A percentile compares a stretch with the other conserved stretches of the same genome.
phyloP scores from a whole-genome alignment of 169 alveolate species.

The Plasmodium cynomolgi region DNA sequence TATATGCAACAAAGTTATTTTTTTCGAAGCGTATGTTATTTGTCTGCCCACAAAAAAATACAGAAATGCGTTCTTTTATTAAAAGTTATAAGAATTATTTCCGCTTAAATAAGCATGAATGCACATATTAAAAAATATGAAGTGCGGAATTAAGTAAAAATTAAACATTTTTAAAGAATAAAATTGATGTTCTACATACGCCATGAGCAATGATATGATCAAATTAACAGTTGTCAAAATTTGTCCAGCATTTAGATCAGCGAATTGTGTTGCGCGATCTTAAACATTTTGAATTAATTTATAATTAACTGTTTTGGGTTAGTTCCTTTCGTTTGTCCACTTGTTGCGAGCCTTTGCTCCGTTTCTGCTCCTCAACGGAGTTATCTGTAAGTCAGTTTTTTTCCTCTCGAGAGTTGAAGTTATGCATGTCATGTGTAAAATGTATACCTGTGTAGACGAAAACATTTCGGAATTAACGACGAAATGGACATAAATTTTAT shows the following conservation, averaged over 20 bases:
- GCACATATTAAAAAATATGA: slow-evolving; percentile 10
- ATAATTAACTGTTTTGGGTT: neutral
- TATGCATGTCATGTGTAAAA: neutral
- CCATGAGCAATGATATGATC: neutral
- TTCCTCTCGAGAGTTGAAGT: neutral
- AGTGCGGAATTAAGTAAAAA: neutral
- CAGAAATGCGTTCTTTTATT: neutral
- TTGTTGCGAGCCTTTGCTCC: neutral
- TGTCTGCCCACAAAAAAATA: slow-evolving; percentile 7
- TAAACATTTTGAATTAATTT: slow-evolving; percentile 5
- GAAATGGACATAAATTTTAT: neutral
- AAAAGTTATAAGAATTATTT: slow-evolving; percentile 2
- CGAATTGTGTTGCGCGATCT: neutral
- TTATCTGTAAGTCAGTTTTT: neutral
- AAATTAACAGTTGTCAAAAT: neutral
- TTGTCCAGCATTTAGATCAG: neutral
- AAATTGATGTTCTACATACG: neutral
- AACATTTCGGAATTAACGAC: neutral
- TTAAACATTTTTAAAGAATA: slow-evolving; percentile 10
- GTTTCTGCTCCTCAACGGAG: neutral
- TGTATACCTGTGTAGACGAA: neutral
- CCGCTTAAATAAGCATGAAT: neutral
- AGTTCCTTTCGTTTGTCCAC: neutral
- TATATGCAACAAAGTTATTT: neutral
- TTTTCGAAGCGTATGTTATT: slow-evolving; percentile 11